These are phyloP conservation scores for Phytophthora sp. DNA, from an alignment of 352 stramenopile genomes.

Conservation along the genomic window DNA sequence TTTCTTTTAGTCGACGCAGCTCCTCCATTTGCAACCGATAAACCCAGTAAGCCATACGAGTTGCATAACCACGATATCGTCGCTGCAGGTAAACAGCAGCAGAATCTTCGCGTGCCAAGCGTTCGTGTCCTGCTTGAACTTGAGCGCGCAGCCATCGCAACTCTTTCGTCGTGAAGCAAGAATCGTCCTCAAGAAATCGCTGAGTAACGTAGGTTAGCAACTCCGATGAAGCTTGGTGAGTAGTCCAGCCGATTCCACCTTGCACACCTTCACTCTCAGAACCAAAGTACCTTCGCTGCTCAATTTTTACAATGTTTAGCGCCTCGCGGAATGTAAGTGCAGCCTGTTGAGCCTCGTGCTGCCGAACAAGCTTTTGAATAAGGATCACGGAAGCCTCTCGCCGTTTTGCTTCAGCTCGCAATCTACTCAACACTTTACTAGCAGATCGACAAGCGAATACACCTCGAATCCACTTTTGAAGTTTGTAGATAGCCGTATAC, in stretches of 20 bases:
- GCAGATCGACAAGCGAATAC: constrained; percentile 30
- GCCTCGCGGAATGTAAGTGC: constrained; percentile 47
- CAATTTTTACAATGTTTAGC: constrained; percentile 44
- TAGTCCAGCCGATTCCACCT: constrained; percentile 17
- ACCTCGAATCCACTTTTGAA: constrained; percentile 46
- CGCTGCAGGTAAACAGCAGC: constrained; percentile 61
- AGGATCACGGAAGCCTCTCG: constrained; percentile 48
- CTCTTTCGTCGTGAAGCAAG: constrained; percentile 49
- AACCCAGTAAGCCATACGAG: constrained; percentile 48
- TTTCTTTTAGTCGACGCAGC: constrained; percentile 34
- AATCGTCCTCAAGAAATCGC: constrained; percentile 37
- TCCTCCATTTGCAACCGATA: constrained; percentile 43
- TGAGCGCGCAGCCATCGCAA: constrained; percentile 44
- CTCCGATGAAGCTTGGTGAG: constrained; percentile 40
- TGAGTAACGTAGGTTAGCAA: constrained; percentile 57
- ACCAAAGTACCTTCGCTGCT: constrained; percentile 53
- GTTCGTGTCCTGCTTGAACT: constrained; percentile 34
- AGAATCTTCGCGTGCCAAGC: constrained; percentile 47
- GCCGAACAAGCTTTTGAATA: constrained; percentile 62
- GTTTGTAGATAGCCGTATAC: constrained; percentile 12
- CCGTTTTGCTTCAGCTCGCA: constrained; percentile 32
- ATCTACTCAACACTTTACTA: constrained; percentile 28
- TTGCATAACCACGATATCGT: constrained; percentile 54
- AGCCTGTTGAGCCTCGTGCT: constrained; percentile 46
- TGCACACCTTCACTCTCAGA: constrained; percentile 8